A percentile compares a stretch with the other conserved stretches of the same genome.
Evolutionary conservation across 768 basidiomycete genomes (phyloP).

Genomic region (Cystofilobasidium capitatum): DNA sequence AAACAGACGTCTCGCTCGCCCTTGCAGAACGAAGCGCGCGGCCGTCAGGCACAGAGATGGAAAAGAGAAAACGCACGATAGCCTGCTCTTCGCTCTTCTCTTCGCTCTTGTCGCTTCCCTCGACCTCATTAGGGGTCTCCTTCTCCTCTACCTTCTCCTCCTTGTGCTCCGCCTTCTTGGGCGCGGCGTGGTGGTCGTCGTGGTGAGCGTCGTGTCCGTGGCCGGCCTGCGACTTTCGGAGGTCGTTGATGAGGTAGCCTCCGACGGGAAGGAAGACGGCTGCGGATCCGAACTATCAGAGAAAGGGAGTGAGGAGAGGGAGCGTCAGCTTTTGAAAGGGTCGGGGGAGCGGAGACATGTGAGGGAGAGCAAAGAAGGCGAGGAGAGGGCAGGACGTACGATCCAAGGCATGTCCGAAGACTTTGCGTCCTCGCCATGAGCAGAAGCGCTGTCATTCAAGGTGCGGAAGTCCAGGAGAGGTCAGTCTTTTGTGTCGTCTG

Average conservation of each 20-base stretch:
- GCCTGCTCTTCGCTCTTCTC: not conserved
- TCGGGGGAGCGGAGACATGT: not conserved
- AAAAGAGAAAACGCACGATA: not conserved
- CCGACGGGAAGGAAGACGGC: not conserved
- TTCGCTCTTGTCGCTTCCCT: not conserved
- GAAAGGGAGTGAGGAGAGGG: not conserved
- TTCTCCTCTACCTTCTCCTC: not conserved
- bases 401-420: not conserved
- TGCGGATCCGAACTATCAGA: not conserved
- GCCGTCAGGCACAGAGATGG: not conserved
- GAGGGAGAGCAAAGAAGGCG: not conserved
- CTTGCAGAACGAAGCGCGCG: no score
- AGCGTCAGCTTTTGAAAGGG: not conserved
- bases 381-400: not conserved
- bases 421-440: not conserved
- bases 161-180: no score
- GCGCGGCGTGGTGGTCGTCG: not conserved
- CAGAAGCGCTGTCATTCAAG: slow-evolving; percentile 1
- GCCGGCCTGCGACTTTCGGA: not conserved
- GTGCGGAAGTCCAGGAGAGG: no score
- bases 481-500: not conserved
- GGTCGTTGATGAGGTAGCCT: slow-evolving; percentile 3
- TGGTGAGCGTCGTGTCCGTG: not conserved
- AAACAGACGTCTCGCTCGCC: no score
- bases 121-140: not conserved